Evolutionary conservation across 108 stramenopile genomes (phyloP).

Genomic region (Stephanodiscus minutulus): DNA sequence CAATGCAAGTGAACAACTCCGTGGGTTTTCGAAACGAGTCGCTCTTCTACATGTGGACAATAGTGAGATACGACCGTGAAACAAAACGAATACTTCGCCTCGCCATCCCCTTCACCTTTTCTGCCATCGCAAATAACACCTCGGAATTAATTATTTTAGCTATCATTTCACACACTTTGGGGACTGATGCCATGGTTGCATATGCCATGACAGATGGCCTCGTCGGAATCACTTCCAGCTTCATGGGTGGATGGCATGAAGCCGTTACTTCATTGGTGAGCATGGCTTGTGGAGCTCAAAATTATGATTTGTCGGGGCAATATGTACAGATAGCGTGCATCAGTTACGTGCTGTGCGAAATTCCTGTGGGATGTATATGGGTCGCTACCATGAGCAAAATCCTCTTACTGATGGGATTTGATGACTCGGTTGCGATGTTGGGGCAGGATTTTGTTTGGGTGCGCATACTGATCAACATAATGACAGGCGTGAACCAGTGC

Average conservation of each 20-base stretch:
- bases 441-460: constrained; percentile 30
- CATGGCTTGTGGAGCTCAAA: constrained; percentile 42
- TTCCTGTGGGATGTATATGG: constrained; percentile 32
- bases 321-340: constrained; percentile 25
- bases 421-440: constrained; percentile 19
- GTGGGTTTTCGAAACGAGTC: not conserved
- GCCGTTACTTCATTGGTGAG: constrained; percentile 30
- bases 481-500: constrained; percentile 11
- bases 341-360: constrained; percentile 20
- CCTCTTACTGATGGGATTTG: constrained; percentile 33
- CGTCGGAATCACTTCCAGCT: constrained; percentile 36
- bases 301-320: constrained; percentile 39
- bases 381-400: constrained; percentile 27
- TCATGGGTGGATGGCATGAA: constrained; percentile 37
- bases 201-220: constrained; percentile 33
- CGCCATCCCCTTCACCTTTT: constrained; percentile 32
- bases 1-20: not conserved
- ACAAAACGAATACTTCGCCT: constrained; percentile 34
- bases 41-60: not conserved
- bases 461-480: constrained; percentile 6
- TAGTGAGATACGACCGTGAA: constrained; percentile 35
- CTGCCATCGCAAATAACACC: constrained; percentile 18
- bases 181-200: constrained; percentile 43
- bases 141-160: constrained; percentile 25
- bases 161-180: constrained; percentile 38